Evolutionary conservation across 148 eudicot species (phyloP).

Genomic region (Rhododendron ovatum): DNA sequence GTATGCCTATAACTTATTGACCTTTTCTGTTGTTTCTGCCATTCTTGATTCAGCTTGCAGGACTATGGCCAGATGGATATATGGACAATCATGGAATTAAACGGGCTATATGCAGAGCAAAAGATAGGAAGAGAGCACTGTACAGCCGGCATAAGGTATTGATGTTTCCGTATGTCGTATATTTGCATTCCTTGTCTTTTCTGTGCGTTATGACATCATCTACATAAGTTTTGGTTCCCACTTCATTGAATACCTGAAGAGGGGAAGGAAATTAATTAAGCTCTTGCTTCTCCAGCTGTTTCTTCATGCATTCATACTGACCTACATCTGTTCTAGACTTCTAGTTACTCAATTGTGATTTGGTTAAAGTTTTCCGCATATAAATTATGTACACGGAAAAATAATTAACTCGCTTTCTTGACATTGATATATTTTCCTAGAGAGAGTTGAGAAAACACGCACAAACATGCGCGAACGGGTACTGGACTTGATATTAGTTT

Average conservation of each 20-base stretch:
- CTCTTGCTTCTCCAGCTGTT: neutral
- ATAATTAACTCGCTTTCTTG: neutral
- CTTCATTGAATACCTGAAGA: neutral
- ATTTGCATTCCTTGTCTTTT: neutral
- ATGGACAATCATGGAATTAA: slow-evolving; percentile 97
- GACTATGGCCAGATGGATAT: slow-evolving; percentile 84
- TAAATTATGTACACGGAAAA: neutral
- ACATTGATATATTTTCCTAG: neutral
- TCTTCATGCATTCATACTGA: neutral
- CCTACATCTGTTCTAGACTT: neutral
- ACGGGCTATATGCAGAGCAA: slow-evolving; percentile 89
- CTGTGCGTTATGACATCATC: neutral
- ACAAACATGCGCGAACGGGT: neutral
- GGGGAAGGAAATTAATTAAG: neutral
- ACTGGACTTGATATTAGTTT: neutral
- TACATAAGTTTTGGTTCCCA: neutral
- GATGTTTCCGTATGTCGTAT: slow-evolving; percentile 13
- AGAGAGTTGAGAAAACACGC: neutral
- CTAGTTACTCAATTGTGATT: neutral
- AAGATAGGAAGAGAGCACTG: slow-evolving; percentile 61
- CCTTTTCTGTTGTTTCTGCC: neutral
- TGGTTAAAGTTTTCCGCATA: neutral
- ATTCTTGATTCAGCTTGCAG: slow-evolving; percentile 67
- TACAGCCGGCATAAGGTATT: slow-evolving; percentile 60
- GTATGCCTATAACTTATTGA: neutral